A percentile compares a stretch with the other conserved stretches of the same genome.
Evolutionary conservation across 2,329 filamentous ascomycete genomes (phyloP).

Genomic region (Septoria linicola): DNA sequence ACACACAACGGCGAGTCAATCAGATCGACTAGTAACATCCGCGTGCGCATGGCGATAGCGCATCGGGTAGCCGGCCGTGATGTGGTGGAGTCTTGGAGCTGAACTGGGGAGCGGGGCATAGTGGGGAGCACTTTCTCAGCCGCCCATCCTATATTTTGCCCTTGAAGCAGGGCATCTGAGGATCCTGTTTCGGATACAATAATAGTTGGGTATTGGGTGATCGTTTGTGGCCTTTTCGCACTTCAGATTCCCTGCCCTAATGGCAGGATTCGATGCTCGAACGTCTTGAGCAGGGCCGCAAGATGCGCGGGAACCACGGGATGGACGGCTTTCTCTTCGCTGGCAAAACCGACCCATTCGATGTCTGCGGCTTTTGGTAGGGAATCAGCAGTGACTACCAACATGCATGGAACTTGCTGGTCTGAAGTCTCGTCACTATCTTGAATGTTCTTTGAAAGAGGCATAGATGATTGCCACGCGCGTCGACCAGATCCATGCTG

Average conservation of each 20-base stretch:
- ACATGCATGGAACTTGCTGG: constrained; percentile 59
- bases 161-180: too few species aligned
- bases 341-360: constrained; percentile 63
- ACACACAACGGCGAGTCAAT: too few species aligned
- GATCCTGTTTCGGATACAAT: too few species aligned
- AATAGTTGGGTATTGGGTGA: too few species aligned
- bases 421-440: neutral
- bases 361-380: constrained; percentile 72
- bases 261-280: constrained; percentile 19
- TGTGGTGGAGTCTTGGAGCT: too few species aligned
- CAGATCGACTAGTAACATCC: too few species aligned
- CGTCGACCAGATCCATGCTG: constrained; percentile 49
- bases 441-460: constrained; percentile 27
- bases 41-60: too few species aligned
- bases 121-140: too few species aligned
- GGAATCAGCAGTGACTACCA: constrained; percentile 71
- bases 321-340: neutral
- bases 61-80: too few species aligned
- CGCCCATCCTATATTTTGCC: too few species aligned
- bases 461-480: constrained; percentile 37
- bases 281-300: constrained; percentile 20
- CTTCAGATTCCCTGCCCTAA: neutral
- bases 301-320: constrained; percentile 21
- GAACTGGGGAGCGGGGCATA: too few species aligned
- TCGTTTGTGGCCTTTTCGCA: neutral